Evolutionary conservation across 1,139 yeast genomes (phyloP), one percentile per base, ranked within the genome.

Genomic region (Hyphopichia wangnamkhiaoensis): DNA sequence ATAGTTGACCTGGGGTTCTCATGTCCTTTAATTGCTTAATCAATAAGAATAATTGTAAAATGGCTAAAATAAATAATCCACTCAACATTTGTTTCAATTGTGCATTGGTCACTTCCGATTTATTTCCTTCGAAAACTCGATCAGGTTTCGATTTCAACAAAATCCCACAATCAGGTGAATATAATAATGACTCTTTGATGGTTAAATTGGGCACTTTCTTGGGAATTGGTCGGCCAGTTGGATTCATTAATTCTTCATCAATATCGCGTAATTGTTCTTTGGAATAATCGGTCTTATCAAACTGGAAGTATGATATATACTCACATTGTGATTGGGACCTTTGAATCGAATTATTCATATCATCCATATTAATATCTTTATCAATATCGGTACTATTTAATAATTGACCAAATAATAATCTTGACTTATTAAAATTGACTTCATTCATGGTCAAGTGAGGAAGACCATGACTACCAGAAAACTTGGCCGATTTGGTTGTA

Each of bases 111-210:
- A 79, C 69, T 49, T 80, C 88, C 39, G 66, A 61, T 44, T 80
- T 76, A 15, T 75, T 65, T 0, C 96, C 96, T n/a, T 47, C 49
- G n/a, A 78, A 65, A 1, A 30, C 33, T 2, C 48, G 41, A 3
- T 57, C 52, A 5, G 52, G 43, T 19, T 65, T 65, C 12, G 77
- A 50, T 2, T 66, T 58, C 9, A 87, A 47, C 0, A 75, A 59
- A 3, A 84, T 56, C 0, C 91, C 95, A 65, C 98, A 91, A 56
- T 91, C 96, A 0, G 97, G 97, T 0, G 96, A 88, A 53, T 86
- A 90, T 15, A 88, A 45, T 18, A 87, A 47, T 5, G 84, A 87
- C 8, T 74, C 63, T 6, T 74, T 59, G 10, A 89, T 54, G 26
- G 64, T 65, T 14, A 91, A 51, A 2, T 61, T 56, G 0, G 96